phyloP scores from a whole-genome alignment of 1,284 basidiomycete species.

The Phlebopus sp. region DNA sequence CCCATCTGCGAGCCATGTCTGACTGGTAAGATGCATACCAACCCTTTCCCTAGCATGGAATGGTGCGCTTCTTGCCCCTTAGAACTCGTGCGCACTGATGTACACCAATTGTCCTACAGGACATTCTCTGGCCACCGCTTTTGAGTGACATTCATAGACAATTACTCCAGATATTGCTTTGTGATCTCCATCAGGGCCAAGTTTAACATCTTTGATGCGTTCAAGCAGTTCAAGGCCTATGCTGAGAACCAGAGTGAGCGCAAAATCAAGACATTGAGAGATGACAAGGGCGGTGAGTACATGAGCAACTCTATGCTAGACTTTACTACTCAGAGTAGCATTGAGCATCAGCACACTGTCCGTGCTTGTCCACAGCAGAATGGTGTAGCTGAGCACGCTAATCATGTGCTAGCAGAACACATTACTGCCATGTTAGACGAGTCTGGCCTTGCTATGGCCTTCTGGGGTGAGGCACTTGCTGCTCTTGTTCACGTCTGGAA shows the following conservation, averaged over 20 bases:
- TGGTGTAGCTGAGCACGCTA: constrained; percentile 16
- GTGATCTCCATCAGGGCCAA: neutral
- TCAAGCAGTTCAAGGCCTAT: constrained; percentile 10
- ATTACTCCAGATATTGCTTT: constrained; percentile 4
- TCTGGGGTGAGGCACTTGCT: constrained; percentile 4
- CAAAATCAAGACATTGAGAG: constrained; percentile 24
- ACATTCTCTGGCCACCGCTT: neutral
- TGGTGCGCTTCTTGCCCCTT: neutral
- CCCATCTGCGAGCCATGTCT: constrained; percentile 1
- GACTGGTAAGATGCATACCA: constrained; percentile 1
- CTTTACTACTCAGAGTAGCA: constrained; percentile 19
- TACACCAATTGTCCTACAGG: neutral
- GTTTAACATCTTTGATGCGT: constrained; percentile 1
- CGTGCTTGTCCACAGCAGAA: constrained; percentile 22
- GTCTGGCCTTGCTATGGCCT: constrained; percentile 1
- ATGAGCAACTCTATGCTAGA: constrained; percentile 23
- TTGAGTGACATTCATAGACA: constrained; percentile 1
- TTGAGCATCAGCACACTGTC: constrained; percentile 17
- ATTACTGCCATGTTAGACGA: constrained; percentile 11
- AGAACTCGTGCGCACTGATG: constrained; percentile 2
- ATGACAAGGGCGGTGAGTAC: constrained; percentile 34
- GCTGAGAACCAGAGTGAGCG: constrained; percentile 6
- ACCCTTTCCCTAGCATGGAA: neutral
- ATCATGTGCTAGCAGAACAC: constrained; percentile 12
- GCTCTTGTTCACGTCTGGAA: too few species aligned